Evolutionary conservation across 768 basidiomycete species (phyloP).

Genomic region (Sarcomyxa edulis): DNA sequence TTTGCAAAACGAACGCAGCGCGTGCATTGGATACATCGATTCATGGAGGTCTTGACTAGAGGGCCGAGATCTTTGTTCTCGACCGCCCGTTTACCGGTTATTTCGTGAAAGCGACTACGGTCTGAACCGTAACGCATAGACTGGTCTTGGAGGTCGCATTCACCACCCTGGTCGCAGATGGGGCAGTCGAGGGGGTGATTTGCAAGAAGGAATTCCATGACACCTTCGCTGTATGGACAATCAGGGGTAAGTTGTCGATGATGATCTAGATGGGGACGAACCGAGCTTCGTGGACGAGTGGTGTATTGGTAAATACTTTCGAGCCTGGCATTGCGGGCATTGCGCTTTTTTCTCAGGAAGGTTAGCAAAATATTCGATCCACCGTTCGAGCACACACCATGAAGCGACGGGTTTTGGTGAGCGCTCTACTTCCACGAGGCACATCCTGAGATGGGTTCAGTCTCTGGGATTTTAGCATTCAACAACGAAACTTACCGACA

Average conservation of each 20-base stretch:
- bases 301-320: slow-evolving; percentile 91
- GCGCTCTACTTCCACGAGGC: slow-evolving; percentile 94
- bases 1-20: slow-evolving; percentile 99
- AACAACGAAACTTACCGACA: slow-evolving; percentile 62
- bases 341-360: slow-evolving; percentile 45
- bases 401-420: slow-evolving; percentile 95
- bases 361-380: not conserved
- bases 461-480: not conserved
- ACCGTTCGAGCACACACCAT: slow-evolving; percentile 55
- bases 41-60: slow-evolving; percentile 98
- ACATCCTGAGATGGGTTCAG: slow-evolving; percentile 63
- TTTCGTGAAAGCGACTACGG: slow-evolving; percentile 97
- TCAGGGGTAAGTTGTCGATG: slow-evolving; percentile 7
- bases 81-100: slow-evolving; percentile 94
- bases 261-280: slow-evolving; percentile 25
- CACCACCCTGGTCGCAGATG: slow-evolving; percentile 97
- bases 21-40: slow-evolving; percentile 98
- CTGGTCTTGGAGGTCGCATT: slow-evolving; percentile 98
- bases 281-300: slow-evolving; percentile 85
- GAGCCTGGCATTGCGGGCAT: slow-evolving; percentile 97
- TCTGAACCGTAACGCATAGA: slow-evolving; percentile 99
- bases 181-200: slow-evolving; percentile 99
- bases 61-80: slow-evolving; percentile 99
- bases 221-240: slow-evolving; percentile 67
- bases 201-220: slow-evolving; percentile 97